Evolutionary conservation across 2,329 filamentous ascomycete species (phyloP).

Genomic region (Pyrenophora tritici-repentis): DNA sequence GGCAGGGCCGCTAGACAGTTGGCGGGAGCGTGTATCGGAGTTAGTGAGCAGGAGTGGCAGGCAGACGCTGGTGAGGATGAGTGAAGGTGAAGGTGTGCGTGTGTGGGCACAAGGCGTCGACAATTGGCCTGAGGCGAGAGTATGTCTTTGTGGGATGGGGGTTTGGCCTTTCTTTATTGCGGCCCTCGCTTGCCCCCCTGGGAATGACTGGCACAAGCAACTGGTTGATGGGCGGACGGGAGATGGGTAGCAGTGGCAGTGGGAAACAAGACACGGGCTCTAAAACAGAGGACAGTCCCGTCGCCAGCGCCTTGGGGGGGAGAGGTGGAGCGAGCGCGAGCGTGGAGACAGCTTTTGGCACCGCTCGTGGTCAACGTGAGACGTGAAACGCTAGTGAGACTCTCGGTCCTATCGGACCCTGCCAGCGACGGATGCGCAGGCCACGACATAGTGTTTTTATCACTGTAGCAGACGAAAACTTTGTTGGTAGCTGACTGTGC

Average conservation of each 20-base stretch:
- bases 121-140: constrained; percentile 7
- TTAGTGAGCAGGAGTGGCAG: background rate
- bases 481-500: background rate
- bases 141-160: constrained; percentile 15
- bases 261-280: constrained; percentile 22
- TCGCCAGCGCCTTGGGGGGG: constrained; percentile 2
- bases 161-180: constrained; percentile 19
- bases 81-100: background rate
- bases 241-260: no score
- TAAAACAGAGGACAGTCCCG: constrained; percentile 18
- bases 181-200: constrained; percentile 6
- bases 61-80: no score
- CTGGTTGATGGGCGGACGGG: background rate
- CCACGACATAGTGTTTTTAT: constrained; percentile 4
- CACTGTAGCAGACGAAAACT: background rate
- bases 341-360: constrained; percentile 18
- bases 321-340: constrained; percentile 11
- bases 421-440: background rate
- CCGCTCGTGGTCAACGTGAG: constrained; percentile 16
- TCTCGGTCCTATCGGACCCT: background rate
- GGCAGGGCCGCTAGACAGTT: background rate
- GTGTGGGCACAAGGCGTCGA: constrained; percentile 11
- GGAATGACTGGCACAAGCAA: background rate
- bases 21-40: background rate
- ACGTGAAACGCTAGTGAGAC: constrained; percentile 20